Percentiles rank a stretch among this genome's conserved stretches.
phyloP scores from a whole-genome alignment of 169 alveolate genomes.

The Condylostoma magnum region DNA sequence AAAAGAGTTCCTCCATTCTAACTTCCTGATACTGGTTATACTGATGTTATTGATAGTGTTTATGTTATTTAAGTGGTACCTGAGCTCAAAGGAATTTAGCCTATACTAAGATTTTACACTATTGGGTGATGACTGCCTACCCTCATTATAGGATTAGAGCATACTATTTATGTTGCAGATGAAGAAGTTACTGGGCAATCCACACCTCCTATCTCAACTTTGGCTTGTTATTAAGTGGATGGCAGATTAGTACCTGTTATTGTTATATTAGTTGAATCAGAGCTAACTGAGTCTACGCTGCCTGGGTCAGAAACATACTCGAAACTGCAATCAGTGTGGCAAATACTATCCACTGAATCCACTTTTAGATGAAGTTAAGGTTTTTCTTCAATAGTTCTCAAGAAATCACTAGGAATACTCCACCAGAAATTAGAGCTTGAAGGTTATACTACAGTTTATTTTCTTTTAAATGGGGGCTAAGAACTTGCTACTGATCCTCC shows the following conservation, averaged over 20 bases:
- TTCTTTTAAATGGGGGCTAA: neutral
- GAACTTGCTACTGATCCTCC: slow-evolving; percentile 11
- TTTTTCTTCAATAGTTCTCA: neutral
- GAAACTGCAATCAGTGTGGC: slow-evolving; percentile 19
- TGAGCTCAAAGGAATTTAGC: neutral
- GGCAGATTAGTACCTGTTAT: no score
- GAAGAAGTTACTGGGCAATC: neutral
- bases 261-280: no score
- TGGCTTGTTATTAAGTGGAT: no score
- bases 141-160: neutral
- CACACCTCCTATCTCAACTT: no score
- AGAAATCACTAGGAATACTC: slow-evolving; percentile 23
- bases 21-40: neutral
- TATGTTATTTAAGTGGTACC: neutral
- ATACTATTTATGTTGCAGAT: neutral
- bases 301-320: neutral
- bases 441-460: neutral
- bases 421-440: neutral
- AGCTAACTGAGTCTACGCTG: no score
- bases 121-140: slow-evolving; percentile 11
- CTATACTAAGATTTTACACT: neutral
- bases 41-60: neutral
- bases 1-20: slow-evolving; percentile 14
- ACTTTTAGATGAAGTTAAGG: slow-evolving; percentile 1
- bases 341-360: neutral